Percentiles rank a stretch among this genome's conserved stretches.
Conservation (phyloP, 2,329 filamentous ascomycete species). For the Didymella exigua region DNA sequence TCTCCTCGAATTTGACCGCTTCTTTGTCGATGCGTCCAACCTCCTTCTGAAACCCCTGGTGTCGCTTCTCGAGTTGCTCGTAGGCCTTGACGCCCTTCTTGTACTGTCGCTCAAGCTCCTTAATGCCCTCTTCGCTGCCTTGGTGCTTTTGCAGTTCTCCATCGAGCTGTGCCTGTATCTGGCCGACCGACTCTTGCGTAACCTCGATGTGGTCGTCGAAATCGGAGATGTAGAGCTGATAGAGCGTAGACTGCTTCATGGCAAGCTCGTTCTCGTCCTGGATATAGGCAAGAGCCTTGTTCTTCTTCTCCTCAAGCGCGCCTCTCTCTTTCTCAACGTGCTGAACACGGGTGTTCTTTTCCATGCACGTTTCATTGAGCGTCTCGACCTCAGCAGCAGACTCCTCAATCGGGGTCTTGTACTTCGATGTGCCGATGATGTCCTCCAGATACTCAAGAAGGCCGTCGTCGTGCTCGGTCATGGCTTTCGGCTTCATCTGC, state of each 20-base stretch:
- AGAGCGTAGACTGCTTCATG: slow-evolving; percentile 87
- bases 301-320: slow-evolving; percentile 91
- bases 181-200: slow-evolving; percentile 85
- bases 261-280: slow-evolving; percentile 91
- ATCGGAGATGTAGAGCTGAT: slow-evolving; percentile 88
- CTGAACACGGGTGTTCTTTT: slow-evolving; percentile 94
- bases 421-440: slow-evolving; percentile 98
- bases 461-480: slow-evolving; percentile 93
- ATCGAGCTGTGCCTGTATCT: slow-evolving; percentile 86
- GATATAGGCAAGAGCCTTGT: slow-evolving; percentile 87
- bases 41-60: slow-evolving; percentile 80
- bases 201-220: slow-evolving; percentile 88
- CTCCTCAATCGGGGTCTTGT: slow-evolving; percentile 96
- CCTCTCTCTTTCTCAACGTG: slow-evolving; percentile 98
- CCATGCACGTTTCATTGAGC: slow-evolving; percentile 90
- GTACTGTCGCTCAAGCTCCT: slow-evolving; percentile 83
- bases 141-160: slow-evolving; percentile 89
- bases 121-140: slow-evolving; percentile 88
- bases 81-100: slow-evolving; percentile 82
- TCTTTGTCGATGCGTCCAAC: slow-evolving; percentile 95
- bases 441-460: slow-evolving; percentile 96
- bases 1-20: slow-evolving; percentile 95
- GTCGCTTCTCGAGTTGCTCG: slow-evolving; percentile 80
- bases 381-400: slow-evolving; percentile 86
- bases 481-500: slow-evolving; percentile 98